phyloP scores from a whole-genome alignment of 2,329 filamentous ascomycete genomes.

The Neurospora sp. region DNA sequence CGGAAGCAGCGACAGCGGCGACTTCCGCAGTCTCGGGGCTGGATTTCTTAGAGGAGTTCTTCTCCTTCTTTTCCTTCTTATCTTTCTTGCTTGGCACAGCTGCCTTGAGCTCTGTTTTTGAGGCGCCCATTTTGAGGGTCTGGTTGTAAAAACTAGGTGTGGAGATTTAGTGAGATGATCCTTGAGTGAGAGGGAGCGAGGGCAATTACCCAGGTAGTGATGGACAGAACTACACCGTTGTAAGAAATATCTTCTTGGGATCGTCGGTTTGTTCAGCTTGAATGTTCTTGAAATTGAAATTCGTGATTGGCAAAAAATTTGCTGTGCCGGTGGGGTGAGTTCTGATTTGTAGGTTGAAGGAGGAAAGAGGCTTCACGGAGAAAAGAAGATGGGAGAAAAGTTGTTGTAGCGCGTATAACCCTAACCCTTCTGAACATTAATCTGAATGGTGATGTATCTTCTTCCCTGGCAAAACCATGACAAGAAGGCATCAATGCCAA shows the following conservation, averaged over 20 bases:
- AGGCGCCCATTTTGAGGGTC: slow-evolving; percentile 4
- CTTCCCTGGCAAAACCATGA: not conserved
- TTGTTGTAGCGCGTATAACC: not conserved
- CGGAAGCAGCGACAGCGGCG: too few species aligned
- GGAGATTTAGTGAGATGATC: not conserved
- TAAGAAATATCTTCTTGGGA: accelerated
- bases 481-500: not conserved
- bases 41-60: slow-evolving; percentile 8
- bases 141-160: not conserved
- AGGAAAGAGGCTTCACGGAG: not conserved
- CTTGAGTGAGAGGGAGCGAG: not conserved
- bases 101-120: slow-evolving; percentile 1
- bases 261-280: not conserved
- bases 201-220: not conserved
- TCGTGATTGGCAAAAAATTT: not conserved
- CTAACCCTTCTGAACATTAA: not conserved
- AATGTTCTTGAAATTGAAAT: not conserved
- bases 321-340: not conserved
- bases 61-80: slow-evolving; percentile 8
- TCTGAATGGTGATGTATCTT: not conserved
- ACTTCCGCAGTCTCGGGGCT: not conserved
- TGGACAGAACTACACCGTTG: not conserved
- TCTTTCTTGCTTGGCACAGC: not conserved
- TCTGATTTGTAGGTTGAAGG: not conserved
- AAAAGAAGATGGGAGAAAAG: not conserved